Evolutionary conservation across 257 asterid species (phyloP).

Genomic region (Primulina eburnea): DNA sequence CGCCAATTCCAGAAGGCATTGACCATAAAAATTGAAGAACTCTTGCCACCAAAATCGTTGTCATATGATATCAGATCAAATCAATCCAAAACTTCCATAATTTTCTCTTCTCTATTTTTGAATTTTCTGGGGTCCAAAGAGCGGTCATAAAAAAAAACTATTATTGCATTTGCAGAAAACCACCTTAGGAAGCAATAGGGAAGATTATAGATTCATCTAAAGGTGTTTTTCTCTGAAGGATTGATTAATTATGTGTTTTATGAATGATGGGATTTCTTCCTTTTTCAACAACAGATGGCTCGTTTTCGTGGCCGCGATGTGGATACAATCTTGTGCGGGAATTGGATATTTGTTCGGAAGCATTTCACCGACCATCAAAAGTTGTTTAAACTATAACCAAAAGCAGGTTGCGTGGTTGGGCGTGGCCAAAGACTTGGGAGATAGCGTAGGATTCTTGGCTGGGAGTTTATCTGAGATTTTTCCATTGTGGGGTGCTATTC

Average conservation of each 20-base stretch:
- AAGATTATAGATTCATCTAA: neutral
- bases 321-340: slow-evolving; percentile 57
- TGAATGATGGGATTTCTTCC: neutral
- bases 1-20: neutral
- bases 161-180: neutral
- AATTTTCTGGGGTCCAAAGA: neutral
- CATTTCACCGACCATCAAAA: slow-evolving; percentile 43
- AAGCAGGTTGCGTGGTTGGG: slow-evolving; percentile 43
- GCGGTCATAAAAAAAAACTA: neutral
- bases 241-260: neutral
- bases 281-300: slow-evolving; percentile 49
- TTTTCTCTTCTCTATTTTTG: neutral
- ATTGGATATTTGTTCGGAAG: slow-evolving; percentile 52
- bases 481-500: slow-evolving; percentile 52
- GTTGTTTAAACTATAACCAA: slow-evolving; percentile 43
- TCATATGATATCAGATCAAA: neutral
- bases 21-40: neutral
- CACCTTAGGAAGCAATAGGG: neutral
- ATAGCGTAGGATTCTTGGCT: slow-evolving; percentile 56
- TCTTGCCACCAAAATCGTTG: neutral
- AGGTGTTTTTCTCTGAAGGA: neutral
- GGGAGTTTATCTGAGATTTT: slow-evolving; percentile 48
- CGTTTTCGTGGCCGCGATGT: slow-evolving; percentile 54
- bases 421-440: slow-evolving; percentile 55
- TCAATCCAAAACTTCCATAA: neutral